Conservation (phyloP, 2,329 filamentous ascomycete species). For the Trichoderma sp. region DNA sequence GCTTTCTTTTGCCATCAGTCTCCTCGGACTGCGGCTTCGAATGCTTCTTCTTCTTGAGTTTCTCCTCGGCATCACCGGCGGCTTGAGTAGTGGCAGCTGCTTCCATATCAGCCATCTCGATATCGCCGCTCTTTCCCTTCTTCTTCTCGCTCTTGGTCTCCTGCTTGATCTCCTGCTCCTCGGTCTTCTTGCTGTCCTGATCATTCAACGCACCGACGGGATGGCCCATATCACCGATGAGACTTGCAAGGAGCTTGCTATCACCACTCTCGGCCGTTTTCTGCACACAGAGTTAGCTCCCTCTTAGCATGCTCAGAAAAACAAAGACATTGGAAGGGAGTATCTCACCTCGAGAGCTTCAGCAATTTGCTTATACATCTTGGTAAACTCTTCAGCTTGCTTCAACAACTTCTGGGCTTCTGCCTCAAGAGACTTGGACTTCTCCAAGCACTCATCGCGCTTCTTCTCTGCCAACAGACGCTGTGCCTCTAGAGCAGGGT, state of each 20-base stretch:
- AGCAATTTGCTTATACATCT: conserved; percentile 37
- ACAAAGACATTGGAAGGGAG: background rate
- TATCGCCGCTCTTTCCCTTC: conserved; percentile 19
- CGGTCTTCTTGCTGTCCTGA: background rate
- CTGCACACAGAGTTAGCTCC: background rate
- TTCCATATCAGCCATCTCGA: conserved; percentile 25
- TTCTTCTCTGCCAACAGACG: conserved; percentile 44
- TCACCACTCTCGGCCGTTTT: background rate
- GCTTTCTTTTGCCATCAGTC: background rate
- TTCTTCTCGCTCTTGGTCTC: conserved; percentile 7
- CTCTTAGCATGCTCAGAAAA: background rate
- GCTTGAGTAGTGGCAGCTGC: background rate
- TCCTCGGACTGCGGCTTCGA: conserved; percentile 5
- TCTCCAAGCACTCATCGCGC: conserved; percentile 43
- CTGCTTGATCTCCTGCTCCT: conserved; percentile 2
- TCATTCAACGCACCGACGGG: background rate
- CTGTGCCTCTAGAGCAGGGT: background rate
- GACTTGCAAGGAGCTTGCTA: background rate
- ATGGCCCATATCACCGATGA: background rate
- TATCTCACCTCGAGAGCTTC: conserved; percentile 12
- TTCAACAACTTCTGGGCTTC: conserved; percentile 47
- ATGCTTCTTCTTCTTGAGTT: conserved; percentile 14
- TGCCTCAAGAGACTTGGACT: conserved; percentile 46
- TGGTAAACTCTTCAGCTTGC: conserved; percentile 44
- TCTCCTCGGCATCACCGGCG: background rate